Conservation (phyloP, 306 rosid species). For the Vicia villosa region DNA sequence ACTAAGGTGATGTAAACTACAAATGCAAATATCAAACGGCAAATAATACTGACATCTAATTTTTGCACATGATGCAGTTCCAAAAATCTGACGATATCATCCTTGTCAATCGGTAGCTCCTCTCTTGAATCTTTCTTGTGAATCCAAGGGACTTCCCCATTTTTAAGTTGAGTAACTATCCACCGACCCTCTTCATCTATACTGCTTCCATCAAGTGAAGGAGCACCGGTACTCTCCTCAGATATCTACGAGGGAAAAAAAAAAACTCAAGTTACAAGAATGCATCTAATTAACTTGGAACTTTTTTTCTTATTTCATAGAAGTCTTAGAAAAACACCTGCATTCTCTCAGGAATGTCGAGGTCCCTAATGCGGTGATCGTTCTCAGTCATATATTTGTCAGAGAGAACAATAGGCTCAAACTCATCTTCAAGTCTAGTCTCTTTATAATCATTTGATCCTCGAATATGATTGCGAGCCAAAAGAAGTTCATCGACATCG, state of each 20-base stretch:
- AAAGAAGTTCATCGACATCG: slow-evolving; percentile 72
- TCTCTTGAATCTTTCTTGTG: slow-evolving; percentile 40
- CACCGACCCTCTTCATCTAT: slow-evolving; percentile 76
- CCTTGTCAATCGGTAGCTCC: slow-evolving; percentile 49
- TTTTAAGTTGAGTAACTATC: slow-evolving; percentile 65
- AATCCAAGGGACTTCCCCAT: slow-evolving; percentile 67
- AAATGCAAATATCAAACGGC: not conserved
- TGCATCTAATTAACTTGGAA: slow-evolving; percentile 3
- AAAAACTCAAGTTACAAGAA: slow-evolving; percentile 18
- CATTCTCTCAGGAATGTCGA: slow-evolving; percentile 94
- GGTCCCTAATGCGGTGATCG: slow-evolving; percentile 80
- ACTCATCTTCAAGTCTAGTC: slow-evolving; percentile 86
- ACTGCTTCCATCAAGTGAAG: slow-evolving; percentile 61
- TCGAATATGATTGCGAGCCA: slow-evolving; percentile 58
- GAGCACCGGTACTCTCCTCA: slow-evolving; percentile 83
- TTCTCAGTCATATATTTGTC: slow-evolving; percentile 92
- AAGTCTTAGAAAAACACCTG: slow-evolving; percentile 56
- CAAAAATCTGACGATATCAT: slow-evolving; percentile 79
- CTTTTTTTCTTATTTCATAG: not conserved
- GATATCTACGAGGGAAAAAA: slow-evolving; percentile 48
- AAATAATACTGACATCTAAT: slow-evolving; percentile 71
- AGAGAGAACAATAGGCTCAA: slow-evolving; percentile 83
- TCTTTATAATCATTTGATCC: slow-evolving; percentile 63
- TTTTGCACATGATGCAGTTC: slow-evolving; percentile 87
- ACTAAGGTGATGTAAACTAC: slow-evolving; percentile 31